A percentile compares a stretch with the other conserved stretches of the same genome.
phyloP scores from a whole-genome alignment of 345 rosid species.

The Lumnitzera racemosa region DNA sequence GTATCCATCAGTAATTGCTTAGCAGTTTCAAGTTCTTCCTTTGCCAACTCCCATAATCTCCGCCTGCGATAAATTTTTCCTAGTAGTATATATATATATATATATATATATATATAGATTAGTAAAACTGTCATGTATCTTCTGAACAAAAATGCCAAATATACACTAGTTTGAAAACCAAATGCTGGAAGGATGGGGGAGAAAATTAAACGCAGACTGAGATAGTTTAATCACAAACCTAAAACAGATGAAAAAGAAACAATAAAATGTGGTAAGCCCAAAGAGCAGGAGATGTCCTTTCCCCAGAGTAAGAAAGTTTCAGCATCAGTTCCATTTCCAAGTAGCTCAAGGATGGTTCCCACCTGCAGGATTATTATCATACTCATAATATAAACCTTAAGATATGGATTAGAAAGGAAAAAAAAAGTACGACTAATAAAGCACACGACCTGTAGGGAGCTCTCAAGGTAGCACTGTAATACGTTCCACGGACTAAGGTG shows the following conservation, averaged over 20 bases:
- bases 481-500: slow-evolving; percentile 87
- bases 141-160: slow-evolving; percentile 9
- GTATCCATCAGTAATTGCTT: slow-evolving; percentile 37
- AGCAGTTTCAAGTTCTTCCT: slow-evolving; percentile 58
- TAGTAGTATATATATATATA: too few relatives aligned
- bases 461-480: slow-evolving; percentile 82
- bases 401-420: slow-evolving; percentile 7
- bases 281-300: slow-evolving; percentile 53
- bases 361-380: slow-evolving; percentile 33
- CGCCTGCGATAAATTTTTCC: slow-evolving; percentile 70
- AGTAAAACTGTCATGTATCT: slow-evolving; percentile 6
- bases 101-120: neutral
- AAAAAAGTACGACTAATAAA: neutral
- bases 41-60: slow-evolving; percentile 52
- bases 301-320: slow-evolving; percentile 77
- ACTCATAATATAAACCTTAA: slow-evolving; percentile 6
- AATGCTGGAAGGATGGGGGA: neutral
- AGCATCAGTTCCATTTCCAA: slow-evolving; percentile 78
- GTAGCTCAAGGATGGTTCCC: slow-evolving; percentile 59
- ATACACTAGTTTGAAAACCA: neutral
- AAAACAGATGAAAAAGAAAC: slow-evolving; percentile 66
- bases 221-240: slow-evolving; percentile 37
- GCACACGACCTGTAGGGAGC: slow-evolving; percentile 75
- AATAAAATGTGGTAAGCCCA: slow-evolving; percentile 46
- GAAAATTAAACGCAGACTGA: neutral